Evolutionary conservation across 805 yeast genomes (phyloP).

Genomic region (Candida pseudofarinosa): DNA sequence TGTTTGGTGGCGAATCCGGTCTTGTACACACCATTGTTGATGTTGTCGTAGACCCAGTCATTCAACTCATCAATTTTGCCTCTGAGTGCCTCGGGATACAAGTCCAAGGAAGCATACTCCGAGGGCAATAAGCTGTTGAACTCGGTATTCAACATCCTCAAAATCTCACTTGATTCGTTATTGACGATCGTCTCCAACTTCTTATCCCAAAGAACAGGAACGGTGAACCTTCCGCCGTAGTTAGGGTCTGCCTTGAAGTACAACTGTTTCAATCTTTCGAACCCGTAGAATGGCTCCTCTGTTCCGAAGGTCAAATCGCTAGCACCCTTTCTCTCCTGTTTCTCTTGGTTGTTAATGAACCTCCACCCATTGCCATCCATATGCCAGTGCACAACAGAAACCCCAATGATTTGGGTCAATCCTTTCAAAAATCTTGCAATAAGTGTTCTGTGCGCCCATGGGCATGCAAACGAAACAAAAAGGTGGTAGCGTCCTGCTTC

Average conservation of each 20-base stretch:
- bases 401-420: slow-evolving; percentile 48
- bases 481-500: slow-evolving; percentile 81
- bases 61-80: slow-evolving; percentile 71
- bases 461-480: slow-evolving; percentile 86
- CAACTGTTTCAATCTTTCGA: slow-evolving; percentile 59
- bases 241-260: slow-evolving; percentile 73
- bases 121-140: slow-evolving; percentile 57
- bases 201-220: slow-evolving; percentile 91
- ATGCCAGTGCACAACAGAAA: slow-evolving; percentile 87
- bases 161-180: slow-evolving; percentile 87
- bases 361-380: slow-evolving; percentile 90
- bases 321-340: slow-evolving; percentile 42
- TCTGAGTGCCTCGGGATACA: slow-evolving; percentile 57
- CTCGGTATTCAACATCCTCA: slow-evolving; percentile 75
- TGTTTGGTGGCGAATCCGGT: slow-evolving; percentile 85
- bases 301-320: slow-evolving; percentile 46
- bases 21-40: slow-evolving; percentile 93
- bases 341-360: slow-evolving; percentile 52
- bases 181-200: slow-evolving; percentile 79
- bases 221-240: slow-evolving; percentile 82
- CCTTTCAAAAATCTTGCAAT: slow-evolving; percentile 76
- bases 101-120: slow-evolving; percentile 48
- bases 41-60: slow-evolving; percentile 75
- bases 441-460: slow-evolving; percentile 91
- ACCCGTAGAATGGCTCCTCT: slow-evolving; percentile 48